Conservation (phyloP, 2,329 filamentous ascomycete species). For the Penicillium sp. region DNA sequence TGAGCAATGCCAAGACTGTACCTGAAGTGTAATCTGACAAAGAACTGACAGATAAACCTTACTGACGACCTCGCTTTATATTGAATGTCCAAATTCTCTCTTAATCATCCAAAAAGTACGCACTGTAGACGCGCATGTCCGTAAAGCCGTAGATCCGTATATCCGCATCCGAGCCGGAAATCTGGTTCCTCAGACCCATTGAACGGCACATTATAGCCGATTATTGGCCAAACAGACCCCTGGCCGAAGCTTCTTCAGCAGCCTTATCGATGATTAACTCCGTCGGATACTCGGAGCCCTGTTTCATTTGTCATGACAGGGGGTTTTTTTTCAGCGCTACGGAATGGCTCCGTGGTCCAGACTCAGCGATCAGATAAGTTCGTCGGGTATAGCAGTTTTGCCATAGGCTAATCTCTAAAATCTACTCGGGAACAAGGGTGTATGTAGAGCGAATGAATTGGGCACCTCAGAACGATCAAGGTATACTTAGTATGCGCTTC, state of each 20-base stretch:
- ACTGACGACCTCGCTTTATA: conserved; percentile 15
- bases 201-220: not conserved
- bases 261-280: not conserved
- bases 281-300: not conserved
- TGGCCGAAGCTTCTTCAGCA: not conserved
- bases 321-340: not conserved
- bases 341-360: not conserved
- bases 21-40: not conserved
- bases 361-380: not conserved
- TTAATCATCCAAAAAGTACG: not conserved
- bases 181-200: not conserved
- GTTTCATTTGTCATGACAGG: not conserved
- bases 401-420: not conserved
- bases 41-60: not conserved
- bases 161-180: not conserved
- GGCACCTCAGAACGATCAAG: conserved; percentile 17
- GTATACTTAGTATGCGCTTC: conserved; percentile 35
- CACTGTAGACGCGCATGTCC: not conserved
- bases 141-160: conserved; percentile 29
- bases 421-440: not conserved
- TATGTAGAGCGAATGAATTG: not conserved
- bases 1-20: not conserved
- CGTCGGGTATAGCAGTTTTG: not conserved
- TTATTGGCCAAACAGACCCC: not conserved
- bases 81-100: not conserved